Evolutionary conservation across 176 grass and related monocot genomes (phyloP), one percentile per base, ranked within the genome.

Genomic region (Carex cristatella): DNA sequence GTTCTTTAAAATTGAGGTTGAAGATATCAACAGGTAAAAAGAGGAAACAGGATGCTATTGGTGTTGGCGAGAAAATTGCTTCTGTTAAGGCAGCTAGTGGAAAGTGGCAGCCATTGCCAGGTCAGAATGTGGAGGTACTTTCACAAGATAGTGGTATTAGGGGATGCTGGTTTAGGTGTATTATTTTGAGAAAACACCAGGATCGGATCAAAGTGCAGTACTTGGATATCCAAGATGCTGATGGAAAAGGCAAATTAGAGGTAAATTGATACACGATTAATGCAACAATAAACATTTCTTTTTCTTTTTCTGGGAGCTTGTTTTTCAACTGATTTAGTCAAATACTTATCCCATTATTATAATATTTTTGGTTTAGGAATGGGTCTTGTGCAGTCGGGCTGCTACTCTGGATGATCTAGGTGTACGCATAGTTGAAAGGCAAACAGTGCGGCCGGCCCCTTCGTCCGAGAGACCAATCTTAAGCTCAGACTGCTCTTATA

Each of bases 101-200:
- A 64, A 83, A 53, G 58, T 83, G 80, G 35, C 84, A 89, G 63
- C 51, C 91, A 61, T 85, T 42, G 62, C 89, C 95, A 85, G 93
- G 93, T 61, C 87, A 90, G 64, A 77, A 84, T 65, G 89, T 83
- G 27, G 95, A 98, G 87, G 77, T 98, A 40, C 82, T 98, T 42
- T 91, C 91, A 7, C 95, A 98, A 76, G 95, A 98, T 87, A 94
- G 92, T 62, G 95, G 95, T 80, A 90, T 98, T 59, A 93, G 92
- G 82, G 95, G 95, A 37, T 98, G 95, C 60, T 98, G 95, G 95
- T 98, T 98, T 86, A 83, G 91, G 51, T 98, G 95, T 74, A 81
- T 89, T 33, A 90, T 98, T 73, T 48, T 98, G 73, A 93, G 90
- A 81, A 90, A 86, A 80, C 89, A 88, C 33, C 82, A 55, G 40